Percentiles rank a stretch among this genome's conserved stretches.
Conservation (phyloP, 768 basidiomycete species). For the Lyophyllum semitale region DNA sequence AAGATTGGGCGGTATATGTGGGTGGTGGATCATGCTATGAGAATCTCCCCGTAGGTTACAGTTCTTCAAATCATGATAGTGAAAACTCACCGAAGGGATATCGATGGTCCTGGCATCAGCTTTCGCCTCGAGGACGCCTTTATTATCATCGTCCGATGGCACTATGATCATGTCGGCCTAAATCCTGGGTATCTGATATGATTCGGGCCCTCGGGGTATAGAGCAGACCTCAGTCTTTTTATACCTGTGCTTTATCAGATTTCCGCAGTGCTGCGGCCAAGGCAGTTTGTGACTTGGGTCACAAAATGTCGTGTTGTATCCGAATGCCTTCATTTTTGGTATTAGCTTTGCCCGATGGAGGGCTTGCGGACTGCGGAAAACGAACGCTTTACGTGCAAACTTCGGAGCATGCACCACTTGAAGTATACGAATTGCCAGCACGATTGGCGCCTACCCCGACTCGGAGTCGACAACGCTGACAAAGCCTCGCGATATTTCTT, state of each 20-base stretch:
- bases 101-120: background rate
- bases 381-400: background rate
- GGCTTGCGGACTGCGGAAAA: background rate
- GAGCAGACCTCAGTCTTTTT: no score
- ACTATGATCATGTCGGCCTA: constrained; percentile 6
- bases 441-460: no score
- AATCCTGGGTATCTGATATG: background rate
- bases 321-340: background rate
- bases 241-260: constrained; percentile 1
- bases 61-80: background rate
- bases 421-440: no score
- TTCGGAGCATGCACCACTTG: no score
- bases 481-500: constrained; percentile 2
- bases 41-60: background rate
- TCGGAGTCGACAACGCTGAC: constrained; percentile 2
- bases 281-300: background rate
- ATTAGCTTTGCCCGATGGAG: background rate
- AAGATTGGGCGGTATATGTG: constrained; percentile 14
- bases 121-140: constrained; percentile 1
- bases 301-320: constrained; percentile 2
- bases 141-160: constrained; percentile 9
- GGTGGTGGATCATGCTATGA: constrained; percentile 22
- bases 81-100: constrained; percentile 4
- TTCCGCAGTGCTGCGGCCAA: constrained; percentile 6
- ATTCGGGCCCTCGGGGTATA: no score